Base-by-base conservation (phyloP, 2,329 filamentous ascomycete species). In the Fusarium haematococcum region DNA sequence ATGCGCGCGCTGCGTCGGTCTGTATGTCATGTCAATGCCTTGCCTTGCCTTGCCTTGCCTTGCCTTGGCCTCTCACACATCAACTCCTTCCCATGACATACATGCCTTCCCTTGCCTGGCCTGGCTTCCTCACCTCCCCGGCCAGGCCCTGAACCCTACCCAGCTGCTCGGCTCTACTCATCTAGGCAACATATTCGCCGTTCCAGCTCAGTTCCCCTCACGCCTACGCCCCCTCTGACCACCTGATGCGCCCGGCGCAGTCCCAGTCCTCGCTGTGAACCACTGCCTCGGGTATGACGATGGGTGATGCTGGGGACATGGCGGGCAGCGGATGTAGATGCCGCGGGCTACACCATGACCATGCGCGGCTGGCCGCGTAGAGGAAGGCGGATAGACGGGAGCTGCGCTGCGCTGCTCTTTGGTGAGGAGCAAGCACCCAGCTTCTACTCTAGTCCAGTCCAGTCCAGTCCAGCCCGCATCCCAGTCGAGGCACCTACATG, bases 331-430 rank as follows among this genome's bases (percentile, higher is more conserved):
- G 72, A 50, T 70, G 32, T 61, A 60, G 63, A 67, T 73, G 67
- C 70, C 67, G 68, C 68, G 39, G 62, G 61, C 60, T 68, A 69
- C 61, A 66, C 69, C 69, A 77, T 77, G 72, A 66, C 69, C 69
- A 77, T 77, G 72, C 70, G 61, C 75, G 67, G 75, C 68, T 78
- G 74, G 74, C 67, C 66, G 54, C 63, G 67, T 63, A 71, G 54
- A 70, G 58, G 58, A 76, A 73, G 63, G 57, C 69, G 71, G 68
- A 64, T 65, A 69, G 58, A 69, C 63, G 58, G 63, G 67, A 68
- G 56, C 50, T 35, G 27, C 8, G 7, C 30, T 32, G 30, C 30
- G 57, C 50, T 58, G 33, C 37, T 67, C 67, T 56, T 54, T 48
- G 63, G 58, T 61, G 56, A 63, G 58, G 48, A 67, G 50, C 58